Percentiles rank a stretch among this genome's conserved stretches.
Conservation (phyloP, 768 basidiomycete genomes). For the Cystofilobasidium ferigula region DNA sequence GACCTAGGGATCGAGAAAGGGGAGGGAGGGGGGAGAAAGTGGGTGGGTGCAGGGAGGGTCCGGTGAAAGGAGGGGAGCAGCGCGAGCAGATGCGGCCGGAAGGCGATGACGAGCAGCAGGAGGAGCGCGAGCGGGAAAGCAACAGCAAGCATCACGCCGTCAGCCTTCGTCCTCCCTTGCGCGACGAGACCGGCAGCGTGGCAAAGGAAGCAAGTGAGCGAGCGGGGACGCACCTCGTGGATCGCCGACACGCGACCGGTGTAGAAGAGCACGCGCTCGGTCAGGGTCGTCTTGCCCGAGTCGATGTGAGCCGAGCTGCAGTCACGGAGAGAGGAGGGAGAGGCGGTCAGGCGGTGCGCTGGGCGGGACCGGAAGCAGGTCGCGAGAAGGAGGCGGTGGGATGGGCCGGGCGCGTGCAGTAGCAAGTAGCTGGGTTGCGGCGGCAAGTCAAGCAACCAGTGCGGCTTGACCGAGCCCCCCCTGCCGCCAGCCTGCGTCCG, state of each 20-base stretch:
- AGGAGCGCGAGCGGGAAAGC: too few species aligned
- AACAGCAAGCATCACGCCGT: too few species aligned
- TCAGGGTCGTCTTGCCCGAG: constrained; percentile 95
- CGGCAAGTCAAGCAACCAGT: too few species aligned
- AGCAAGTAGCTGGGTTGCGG: too few species aligned
- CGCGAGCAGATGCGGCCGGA: neutral
- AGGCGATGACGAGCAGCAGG: too few species aligned
- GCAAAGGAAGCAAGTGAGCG: neutral
- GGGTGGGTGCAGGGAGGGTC: neutral
- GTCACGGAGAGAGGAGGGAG: too few species aligned
- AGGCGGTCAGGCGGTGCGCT: neutral
- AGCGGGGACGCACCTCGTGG: constrained; percentile 65
- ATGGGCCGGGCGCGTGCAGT: too few species aligned
- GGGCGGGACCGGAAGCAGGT: neutral
- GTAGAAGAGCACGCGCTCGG: constrained; percentile 90
- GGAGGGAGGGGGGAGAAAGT: neutral
- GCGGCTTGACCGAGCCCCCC: too few species aligned
- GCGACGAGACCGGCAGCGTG: neutral
- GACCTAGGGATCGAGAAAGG: constrained; percentile 47
- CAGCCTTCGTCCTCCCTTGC: too few species aligned
- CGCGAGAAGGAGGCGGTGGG: too few species aligned
- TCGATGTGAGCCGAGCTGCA: constrained; percentile 41
- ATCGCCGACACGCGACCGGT: constrained; percentile 91
- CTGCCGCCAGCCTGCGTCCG: too few species aligned
- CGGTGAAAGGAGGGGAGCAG: neutral